phyloP scores from a whole-genome alignment of 1,284 basidiomycete genomes.

The Puccinia horiana region DNA sequence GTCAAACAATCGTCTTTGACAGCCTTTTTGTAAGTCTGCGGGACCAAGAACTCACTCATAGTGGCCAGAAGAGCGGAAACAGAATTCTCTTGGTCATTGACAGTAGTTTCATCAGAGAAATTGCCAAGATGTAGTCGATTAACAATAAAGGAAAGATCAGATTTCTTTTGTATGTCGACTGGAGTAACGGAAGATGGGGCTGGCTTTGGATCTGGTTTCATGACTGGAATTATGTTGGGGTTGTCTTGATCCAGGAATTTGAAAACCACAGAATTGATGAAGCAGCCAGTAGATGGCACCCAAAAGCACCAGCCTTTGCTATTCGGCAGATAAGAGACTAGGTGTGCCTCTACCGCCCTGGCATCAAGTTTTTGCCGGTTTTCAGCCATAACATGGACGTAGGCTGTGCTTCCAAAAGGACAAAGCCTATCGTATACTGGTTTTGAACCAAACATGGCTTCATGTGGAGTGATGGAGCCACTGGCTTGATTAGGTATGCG shows the following conservation, averaged over 20 bases:
- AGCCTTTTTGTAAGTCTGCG: background rate
- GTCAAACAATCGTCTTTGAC: background rate
- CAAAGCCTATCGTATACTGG: background rate
- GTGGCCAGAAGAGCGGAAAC: background rate
- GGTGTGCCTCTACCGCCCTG: background rate
- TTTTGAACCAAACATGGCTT: background rate
- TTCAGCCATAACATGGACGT: background rate
- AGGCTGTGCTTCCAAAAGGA: background rate
- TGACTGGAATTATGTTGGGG: too few relatives aligned
- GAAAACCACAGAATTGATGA: background rate
- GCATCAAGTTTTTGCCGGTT: conserved; percentile 6
- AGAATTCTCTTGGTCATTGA: background rate
- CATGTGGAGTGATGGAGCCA: background rate
- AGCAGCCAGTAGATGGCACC: background rate
- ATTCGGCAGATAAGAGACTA: background rate
- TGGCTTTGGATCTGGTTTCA: too few relatives aligned
- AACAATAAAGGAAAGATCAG: background rate
- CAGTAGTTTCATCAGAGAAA: background rate
- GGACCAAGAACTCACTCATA: background rate
- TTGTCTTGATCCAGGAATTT: too few relatives aligned
- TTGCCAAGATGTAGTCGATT: background rate
- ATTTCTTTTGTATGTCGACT: too few relatives aligned
- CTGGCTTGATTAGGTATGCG: background rate
- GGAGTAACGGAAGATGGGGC: too few relatives aligned
- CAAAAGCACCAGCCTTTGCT: background rate